phyloP scores from a whole-genome alignment of 1,139 yeast species.

The Protomyces inundatus region DNA sequence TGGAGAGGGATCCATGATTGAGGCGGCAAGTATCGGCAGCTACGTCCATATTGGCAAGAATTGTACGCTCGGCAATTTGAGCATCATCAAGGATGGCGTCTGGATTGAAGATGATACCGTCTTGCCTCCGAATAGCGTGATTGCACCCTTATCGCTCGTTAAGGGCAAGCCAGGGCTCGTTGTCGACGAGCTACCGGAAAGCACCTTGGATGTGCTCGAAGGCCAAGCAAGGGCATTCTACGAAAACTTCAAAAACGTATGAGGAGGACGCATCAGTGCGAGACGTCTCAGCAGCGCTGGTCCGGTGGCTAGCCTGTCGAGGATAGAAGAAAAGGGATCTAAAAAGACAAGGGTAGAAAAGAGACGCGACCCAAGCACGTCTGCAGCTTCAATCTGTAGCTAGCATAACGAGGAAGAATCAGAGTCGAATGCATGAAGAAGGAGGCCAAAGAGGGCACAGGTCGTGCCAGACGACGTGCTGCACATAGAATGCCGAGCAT shows the following conservation, averaged over 20 bases:
- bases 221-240: constrained; percentile 33
- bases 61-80: constrained; percentile 48
- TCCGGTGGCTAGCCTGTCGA: neutral
- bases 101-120: constrained; percentile 47
- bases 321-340: neutral
- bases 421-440: neutral
- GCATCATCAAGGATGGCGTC: constrained; percentile 61
- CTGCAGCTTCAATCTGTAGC: neutral
- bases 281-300: neutral
- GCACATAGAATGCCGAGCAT: no score
- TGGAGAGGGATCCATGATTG: constrained; percentile 45
- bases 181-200: constrained; percentile 39
- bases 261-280: neutral
- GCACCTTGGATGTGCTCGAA: constrained; percentile 39
- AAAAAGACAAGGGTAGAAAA: neutral
- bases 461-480: neutral
- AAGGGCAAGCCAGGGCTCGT: constrained; percentile 28
- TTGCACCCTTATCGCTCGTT: constrained; percentile 59
- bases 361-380: no score
- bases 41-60: constrained; percentile 55
- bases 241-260: neutral
- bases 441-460: neutral
- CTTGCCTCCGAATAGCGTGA: constrained; percentile 53
- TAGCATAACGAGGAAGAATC: neutral
- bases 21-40: constrained; percentile 44